These are phyloP conservation scores for Solanum paucissectum DNA, from an alignment of 257 asterid genomes.

Conservation along the genomic window DNA sequence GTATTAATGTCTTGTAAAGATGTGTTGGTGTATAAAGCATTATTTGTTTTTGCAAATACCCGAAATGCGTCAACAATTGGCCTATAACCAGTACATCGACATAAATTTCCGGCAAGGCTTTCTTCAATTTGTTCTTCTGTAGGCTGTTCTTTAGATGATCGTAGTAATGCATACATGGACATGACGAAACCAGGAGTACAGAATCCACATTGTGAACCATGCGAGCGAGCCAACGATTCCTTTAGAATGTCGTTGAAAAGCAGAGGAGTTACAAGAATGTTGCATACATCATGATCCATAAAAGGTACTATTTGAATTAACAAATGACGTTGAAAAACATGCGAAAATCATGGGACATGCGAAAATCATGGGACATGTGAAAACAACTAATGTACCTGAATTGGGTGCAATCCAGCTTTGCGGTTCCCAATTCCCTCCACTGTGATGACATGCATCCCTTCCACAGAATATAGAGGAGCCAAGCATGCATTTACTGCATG, in stretches of 20 bases:
- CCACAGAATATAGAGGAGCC: conserved; percentile 94
- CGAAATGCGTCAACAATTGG: conserved; percentile 94
- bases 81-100: conserved; percentile 97
- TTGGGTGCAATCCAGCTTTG: conserved; percentile 78
- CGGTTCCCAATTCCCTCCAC: conserved; percentile 87
- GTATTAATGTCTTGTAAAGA: conserved; percentile 22
- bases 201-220: conserved; percentile 97
- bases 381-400: conserved; percentile 45
- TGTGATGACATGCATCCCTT: conserved; percentile 96
- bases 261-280: not conserved
- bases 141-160: conserved; percentile 67
- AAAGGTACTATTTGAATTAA: not conserved
- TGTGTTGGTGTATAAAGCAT: conserved; percentile 50
- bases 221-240: conserved; percentile 82
- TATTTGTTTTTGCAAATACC: conserved; percentile 66
- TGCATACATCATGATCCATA: not conserved
- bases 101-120: conserved; percentile 90
- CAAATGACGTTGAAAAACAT: not conserved
- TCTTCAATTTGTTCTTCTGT: conserved; percentile 77
- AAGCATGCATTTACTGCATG: conserved; percentile 81
- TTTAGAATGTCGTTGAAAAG: conserved; percentile 19
- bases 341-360: not conserved
- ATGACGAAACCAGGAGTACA: conserved; percentile 97
- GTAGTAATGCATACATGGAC: conserved; percentile 88
- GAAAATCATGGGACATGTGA: not conserved